Conservation (phyloP, 1,284 basidiomycete species). For the Ganoderma leucocontextum region DNA sequence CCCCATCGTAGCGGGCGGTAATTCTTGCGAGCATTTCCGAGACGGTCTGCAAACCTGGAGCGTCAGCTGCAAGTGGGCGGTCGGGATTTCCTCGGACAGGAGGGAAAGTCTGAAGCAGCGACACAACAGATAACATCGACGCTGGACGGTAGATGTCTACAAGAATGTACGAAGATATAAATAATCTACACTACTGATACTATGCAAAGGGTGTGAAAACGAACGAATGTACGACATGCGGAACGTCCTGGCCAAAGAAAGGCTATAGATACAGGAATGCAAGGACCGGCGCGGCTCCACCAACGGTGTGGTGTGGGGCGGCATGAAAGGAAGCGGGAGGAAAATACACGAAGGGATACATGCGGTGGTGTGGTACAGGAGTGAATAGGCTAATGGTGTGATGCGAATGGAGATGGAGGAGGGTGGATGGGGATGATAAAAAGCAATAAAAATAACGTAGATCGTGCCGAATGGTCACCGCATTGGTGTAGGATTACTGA, state of each 20-base stretch:
- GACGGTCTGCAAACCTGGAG: neutral
- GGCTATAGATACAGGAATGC: conserved; percentile 1
- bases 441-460: conserved; percentile 5
- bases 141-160: no score
- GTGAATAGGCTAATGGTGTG: conserved; percentile 4
- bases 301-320: conserved; percentile 8
- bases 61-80: neutral
- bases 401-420: neutral
- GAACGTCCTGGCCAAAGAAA: conserved; percentile 8
- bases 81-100: neutral
- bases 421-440: conserved; percentile 11
- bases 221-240: conserved; percentile 14
- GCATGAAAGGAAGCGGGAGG: neutral
- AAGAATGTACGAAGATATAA: neutral
- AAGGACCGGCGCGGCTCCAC: neutral
- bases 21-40: neutral
- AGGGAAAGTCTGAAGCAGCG: neutral
- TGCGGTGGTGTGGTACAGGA: conserved; percentile 15
- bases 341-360: conserved; percentile 2
- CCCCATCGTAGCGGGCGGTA: conserved; percentile 16
- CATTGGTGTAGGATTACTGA: neutral
- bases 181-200: neutral
- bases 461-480: neutral
- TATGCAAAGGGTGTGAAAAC: neutral
- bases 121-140: neutral